phyloP scores from a whole-genome alignment of 257 asterid genomes.

The Lithospermum erythrorhizon region DNA sequence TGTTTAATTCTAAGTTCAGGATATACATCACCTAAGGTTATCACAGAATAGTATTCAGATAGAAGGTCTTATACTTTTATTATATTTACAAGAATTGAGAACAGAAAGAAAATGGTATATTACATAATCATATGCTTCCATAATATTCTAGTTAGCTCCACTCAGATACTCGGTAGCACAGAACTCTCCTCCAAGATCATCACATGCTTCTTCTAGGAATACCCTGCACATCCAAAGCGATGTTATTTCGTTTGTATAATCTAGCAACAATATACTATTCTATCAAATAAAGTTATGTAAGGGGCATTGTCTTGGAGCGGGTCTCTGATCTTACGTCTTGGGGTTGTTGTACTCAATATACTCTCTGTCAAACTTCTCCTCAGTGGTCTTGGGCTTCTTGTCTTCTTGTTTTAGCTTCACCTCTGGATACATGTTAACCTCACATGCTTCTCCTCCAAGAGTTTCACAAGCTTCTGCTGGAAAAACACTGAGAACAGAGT shows the following conservation, averaged over 20 bases:
- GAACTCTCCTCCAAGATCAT: constrained; percentile 32
- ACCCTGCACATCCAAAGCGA: constrained; percentile 19
- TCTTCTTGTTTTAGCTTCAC: constrained; percentile 28
- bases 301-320: background rate
- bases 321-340: constrained; percentile 29
- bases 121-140: background rate
- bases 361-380: constrained; percentile 43
- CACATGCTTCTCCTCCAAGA: constrained; percentile 48
- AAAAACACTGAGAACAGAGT: constrained; percentile 28
- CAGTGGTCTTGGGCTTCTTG: constrained; percentile 4
- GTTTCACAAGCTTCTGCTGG: constrained; percentile 68
- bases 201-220: constrained; percentile 29
- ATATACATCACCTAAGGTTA: no score
- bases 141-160: constrained; percentile 14
- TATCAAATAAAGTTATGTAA: background rate
- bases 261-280: background rate
- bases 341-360: constrained; percentile 39
- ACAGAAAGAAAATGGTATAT: background rate
- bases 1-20: no score
- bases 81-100: background rate
- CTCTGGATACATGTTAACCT: constrained; percentile 38
- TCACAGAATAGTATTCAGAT: background rate
- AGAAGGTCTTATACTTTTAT: background rate
- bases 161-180: constrained; percentile 20
- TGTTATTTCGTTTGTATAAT: background rate